These are phyloP conservation scores for Fraxinus anomala DNA, from an alignment of 257 asterid genomes.

Conservation along the genomic window DNA sequence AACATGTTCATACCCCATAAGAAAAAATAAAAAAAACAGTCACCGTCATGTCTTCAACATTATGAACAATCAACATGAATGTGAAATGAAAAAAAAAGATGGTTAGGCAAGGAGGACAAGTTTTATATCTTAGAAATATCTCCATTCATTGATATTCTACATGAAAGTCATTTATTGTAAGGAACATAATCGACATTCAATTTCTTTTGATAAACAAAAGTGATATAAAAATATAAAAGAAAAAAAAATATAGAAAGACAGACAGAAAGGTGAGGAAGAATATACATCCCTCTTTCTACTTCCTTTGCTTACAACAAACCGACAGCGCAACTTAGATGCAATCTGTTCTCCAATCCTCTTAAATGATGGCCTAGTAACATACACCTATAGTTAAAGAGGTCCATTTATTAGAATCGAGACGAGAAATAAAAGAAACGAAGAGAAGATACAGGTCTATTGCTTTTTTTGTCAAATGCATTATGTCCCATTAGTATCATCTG, in stretches of 20 bases:
- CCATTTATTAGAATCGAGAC: constrained; percentile 23
- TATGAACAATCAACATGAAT: not conserved
- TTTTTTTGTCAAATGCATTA: not conserved
- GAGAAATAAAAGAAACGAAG: not conserved
- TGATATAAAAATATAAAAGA: constrained; percentile 1
- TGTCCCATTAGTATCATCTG: not conserved
- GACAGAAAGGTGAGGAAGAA: constrained; percentile 40
- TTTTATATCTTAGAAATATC: not conserved
- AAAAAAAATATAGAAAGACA: constrained; percentile 18
- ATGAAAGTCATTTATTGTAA: not conserved
- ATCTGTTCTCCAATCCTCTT: constrained; percentile 93
- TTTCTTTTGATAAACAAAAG: not conserved
- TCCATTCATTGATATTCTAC: not conserved
- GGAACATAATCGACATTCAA: not conserved
- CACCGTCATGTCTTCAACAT: not conserved
- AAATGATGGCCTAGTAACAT: constrained; percentile 97
- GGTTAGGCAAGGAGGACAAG: not conserved
- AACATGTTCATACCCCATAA: not conserved
- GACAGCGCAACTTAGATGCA: constrained; percentile 87
- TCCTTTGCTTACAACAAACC: constrained; percentile 68
- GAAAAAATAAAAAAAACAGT: too few species aligned
- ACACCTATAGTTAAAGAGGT: constrained; percentile 56
- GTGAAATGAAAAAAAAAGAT: not conserved
- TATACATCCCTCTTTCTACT: constrained; percentile 55
- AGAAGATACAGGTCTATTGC: not conserved